These are phyloP conservation scores for Blastobotrys muscicola DNA, from an alignment of 805 yeast genomes.

Conservation along the genomic window DNA sequence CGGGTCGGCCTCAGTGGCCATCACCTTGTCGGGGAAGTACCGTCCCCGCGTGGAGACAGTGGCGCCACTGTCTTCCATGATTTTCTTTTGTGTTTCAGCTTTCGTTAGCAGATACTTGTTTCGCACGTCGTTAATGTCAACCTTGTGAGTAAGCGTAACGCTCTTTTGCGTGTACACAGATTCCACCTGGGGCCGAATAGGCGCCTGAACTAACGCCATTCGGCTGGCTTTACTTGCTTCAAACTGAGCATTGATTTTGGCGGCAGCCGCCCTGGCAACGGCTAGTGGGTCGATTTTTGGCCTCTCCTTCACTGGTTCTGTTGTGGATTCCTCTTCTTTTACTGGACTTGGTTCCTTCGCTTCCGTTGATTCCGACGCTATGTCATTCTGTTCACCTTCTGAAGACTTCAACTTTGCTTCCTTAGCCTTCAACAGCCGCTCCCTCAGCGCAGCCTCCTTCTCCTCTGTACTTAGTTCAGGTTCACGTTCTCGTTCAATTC, in stretches of 20 bases:
- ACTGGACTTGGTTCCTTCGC: not conserved
- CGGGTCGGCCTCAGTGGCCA: conserved; percentile 26
- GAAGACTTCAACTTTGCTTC: not conserved
- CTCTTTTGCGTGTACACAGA: conserved; percentile 3
- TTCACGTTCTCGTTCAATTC: no score
- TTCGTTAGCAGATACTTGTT: conserved; percentile 30
- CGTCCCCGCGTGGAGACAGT: conserved; percentile 26
- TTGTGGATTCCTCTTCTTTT: conserved; percentile 3
- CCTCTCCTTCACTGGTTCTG: conserved; percentile 3
- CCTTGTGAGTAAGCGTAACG: conserved; percentile 16
- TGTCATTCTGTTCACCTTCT: not conserved
- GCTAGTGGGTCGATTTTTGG: conserved; percentile 22
- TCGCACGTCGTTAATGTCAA: conserved; percentile 28
- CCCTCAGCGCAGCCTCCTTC: no score
- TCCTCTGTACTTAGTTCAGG: no score
- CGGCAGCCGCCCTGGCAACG: conserved; percentile 26
- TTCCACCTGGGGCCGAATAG: conserved; percentile 1
- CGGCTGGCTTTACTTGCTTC: conserved; percentile 1
- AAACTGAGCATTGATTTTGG: conserved; percentile 25
- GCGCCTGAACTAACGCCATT: not conserved
- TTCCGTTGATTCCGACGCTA: not conserved
- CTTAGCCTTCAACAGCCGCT: no score
- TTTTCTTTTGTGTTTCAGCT: conserved; percentile 24
- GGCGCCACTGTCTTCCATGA: conserved; percentile 24
- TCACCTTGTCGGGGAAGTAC: conserved; percentile 27